Evolutionary conservation across 345 rosid species (phyloP).

Genomic region (Brassica napus): Da-Ae NC_063436.1:14647001-14647500

Average conservation of each 20-base stretch:
- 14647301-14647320: slow-evolving; percentile 46
- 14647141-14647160: slow-evolving; percentile 56
- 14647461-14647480: background rate
- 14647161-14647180: slow-evolving; percentile 43
- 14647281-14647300: slow-evolving; percentile 56
- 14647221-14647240: slow-evolving; percentile 26
- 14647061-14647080: slow-evolving; percentile 72
- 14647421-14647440: background rate
- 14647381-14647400: background rate
- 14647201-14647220: slow-evolving; percentile 35
- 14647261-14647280: slow-evolving; percentile 78
- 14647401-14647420: background rate
- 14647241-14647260: slow-evolving; percentile 36
- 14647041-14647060: slow-evolving; percentile 65
- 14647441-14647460: background rate
- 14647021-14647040: slow-evolving; percentile 56
- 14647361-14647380: slow-evolving; percentile 3
- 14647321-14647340: background rate
- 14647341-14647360: background rate
- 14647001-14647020: slow-evolving; percentile 42
- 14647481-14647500: background rate
- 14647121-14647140: slow-evolving; percentile 46
- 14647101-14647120: slow-evolving; percentile 42
- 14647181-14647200: slow-evolving; percentile 53
- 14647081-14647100: slow-evolving; percentile 37